phyloP scores from a whole-genome alignment of 2,329 filamentous ascomycete genomes.

The Pochonia chlamydosporia region DNA sequence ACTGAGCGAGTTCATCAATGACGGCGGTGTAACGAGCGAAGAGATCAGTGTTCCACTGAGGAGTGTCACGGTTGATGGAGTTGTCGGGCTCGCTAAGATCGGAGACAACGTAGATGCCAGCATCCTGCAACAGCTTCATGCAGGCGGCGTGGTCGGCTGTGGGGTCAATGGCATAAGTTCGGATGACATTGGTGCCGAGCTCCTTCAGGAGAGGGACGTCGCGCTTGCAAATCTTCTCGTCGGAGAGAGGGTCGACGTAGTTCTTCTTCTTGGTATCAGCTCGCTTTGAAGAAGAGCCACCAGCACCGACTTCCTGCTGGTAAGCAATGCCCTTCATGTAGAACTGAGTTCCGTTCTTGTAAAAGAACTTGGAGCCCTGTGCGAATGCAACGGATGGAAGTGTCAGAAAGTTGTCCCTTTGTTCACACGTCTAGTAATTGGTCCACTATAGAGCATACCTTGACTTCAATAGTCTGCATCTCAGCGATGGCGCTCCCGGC shows the following conservation, averaged over 20 bases:
- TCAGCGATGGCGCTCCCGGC: conserved; percentile 36
- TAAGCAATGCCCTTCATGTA: conserved; percentile 94
- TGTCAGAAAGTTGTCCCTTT: not conserved
- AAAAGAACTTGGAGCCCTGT: conserved; percentile 83
- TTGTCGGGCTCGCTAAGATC: conserved; percentile 76
- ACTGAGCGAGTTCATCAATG: conserved; percentile 73
- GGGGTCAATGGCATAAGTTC: conserved; percentile 90
- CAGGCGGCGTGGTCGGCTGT: conserved; percentile 70
- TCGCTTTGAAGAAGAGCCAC: conserved; percentile 33
- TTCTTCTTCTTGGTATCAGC: conserved; percentile 27
- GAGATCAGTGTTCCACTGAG: conserved; percentile 72
- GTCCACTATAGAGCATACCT: too few relatives aligned
- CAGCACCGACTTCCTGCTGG: conserved; percentile 68
- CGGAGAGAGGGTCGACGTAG: conserved; percentile 80
- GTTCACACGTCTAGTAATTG: too few relatives aligned
- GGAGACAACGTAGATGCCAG: conserved; percentile 91
- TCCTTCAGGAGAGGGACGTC: conserved; percentile 77
- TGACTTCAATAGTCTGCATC: conserved; percentile 59
- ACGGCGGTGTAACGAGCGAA: conserved; percentile 79
- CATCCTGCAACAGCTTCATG: conserved; percentile 75
- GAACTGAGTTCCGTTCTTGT: conserved; percentile 61
- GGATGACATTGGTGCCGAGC: conserved; percentile 85
- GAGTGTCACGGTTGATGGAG: conserved; percentile 80
- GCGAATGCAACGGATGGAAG: not conserved
- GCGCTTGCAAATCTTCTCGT: conserved; percentile 66